Evolutionary conservation across 2,329 filamentous ascomycete genomes (phyloP), one percentile per base, ranked within the genome.

Genomic region (Achaetomium macrosporum): DNA sequence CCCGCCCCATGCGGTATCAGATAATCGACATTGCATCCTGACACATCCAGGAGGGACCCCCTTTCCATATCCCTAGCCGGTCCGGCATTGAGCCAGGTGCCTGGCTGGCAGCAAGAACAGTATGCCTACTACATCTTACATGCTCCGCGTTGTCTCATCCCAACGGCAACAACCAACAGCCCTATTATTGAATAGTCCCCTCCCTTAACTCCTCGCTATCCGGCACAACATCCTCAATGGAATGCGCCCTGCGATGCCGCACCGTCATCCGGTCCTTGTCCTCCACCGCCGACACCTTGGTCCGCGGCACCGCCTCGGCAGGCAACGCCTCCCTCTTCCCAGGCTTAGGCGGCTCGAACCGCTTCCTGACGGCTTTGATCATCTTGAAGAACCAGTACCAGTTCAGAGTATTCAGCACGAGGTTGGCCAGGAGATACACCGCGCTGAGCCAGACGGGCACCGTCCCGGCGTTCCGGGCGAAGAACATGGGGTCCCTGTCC

Each of bases 361-460:
- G 78, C 73, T 88, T 90, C 55, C 83, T 77, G 12, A 93, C 82
- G 9, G 88, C 87, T 55, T 82, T 76, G 57, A 95, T 83, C 89
- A 95, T 95, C 78, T 89, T 90, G 64, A 82, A 76, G 66, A 92
- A 93, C 89, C 89, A 95, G 70, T 85, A 88, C 64, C 88, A 83
- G 70, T 95, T 95, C 48, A 95, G 73, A 12, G 78, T 76, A 64
- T 90, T 92, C 25, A 95, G 76, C 0, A 80, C 79, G 17, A 88
- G 50, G 67, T 93, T 93, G 64, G 81, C 83, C 10, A 75, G 76
- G 7, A 90, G 69, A 64, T 93, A 93, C 29, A 81, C 72, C 13
- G 68, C 71, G 1, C 81, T 83, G 19, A 93, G 74, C 88, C 88
- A 92, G 1, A 81, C 31, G 0, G 88, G 88, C 3, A 91, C 71